Percentiles rank a stretch among this genome's conserved stretches.
phyloP scores from a whole-genome alignment of 1,284 basidiomycete species.

The Cutaneotrichosporon cavernicola region DNA sequence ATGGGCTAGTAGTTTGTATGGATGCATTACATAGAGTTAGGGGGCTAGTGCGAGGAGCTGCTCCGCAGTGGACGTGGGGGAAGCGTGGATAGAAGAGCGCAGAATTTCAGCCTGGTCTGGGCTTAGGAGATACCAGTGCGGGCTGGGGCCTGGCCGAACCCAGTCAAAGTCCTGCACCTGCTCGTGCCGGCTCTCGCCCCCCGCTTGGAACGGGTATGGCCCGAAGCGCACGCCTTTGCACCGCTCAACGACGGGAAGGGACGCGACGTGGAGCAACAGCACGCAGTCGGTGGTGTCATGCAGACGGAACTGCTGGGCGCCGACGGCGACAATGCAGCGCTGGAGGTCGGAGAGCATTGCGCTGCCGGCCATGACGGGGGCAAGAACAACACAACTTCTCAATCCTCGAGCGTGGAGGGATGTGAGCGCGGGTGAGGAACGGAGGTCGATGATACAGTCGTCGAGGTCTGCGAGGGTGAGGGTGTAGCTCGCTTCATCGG shows the following conservation, averaged over 20 bases:
- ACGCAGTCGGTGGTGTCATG: slow-evolving; percentile 64
- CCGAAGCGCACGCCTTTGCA: slow-evolving; percentile 63
- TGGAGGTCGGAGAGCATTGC: slow-evolving; percentile 65
- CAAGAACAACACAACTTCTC: slow-evolving; percentile 61
- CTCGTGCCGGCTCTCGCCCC: slow-evolving; percentile 46
- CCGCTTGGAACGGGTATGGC: slow-evolving; percentile 57
- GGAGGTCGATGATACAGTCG: slow-evolving; percentile 67
- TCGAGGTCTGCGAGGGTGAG: slow-evolving; percentile 32
- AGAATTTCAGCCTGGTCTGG: background rate
- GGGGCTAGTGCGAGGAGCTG: background rate
- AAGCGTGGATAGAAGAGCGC: background rate
- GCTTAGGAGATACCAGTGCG: slow-evolving; percentile 62
- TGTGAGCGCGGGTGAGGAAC: slow-evolving; percentile 30
- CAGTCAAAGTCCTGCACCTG: slow-evolving; percentile 77
- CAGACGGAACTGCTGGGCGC: slow-evolving; percentile 82
- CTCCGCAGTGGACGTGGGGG: background rate
- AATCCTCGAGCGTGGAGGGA: slow-evolving; percentile 64
- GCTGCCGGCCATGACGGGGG: slow-evolving; percentile 66
- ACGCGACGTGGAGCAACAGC: slow-evolving; percentile 64
- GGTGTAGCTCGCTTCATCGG: slow-evolving; percentile 26
- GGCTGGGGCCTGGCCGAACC: slow-evolving; percentile 67
- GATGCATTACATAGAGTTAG: background rate
- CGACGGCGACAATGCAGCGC: slow-evolving; percentile 63
- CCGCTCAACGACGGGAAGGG: slow-evolving; percentile 73
- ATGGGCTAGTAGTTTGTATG: slow-evolving; percentile 34